Conservation (phyloP, 1,284 basidiomycete genomes). For the Papiliotrema flavescens region DNA sequence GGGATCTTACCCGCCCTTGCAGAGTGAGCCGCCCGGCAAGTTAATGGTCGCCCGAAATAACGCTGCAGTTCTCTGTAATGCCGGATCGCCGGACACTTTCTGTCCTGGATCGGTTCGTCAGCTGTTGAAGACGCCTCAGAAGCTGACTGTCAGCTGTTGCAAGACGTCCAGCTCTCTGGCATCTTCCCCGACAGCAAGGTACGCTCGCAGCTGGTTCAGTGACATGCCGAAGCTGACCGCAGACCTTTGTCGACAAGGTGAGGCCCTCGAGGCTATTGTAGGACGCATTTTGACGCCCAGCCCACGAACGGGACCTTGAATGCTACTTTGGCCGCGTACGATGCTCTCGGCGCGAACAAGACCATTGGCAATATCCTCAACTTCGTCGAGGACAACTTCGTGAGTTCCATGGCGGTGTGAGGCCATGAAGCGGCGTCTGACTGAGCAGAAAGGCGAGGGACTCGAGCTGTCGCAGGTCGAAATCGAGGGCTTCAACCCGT, state of each 20-base stretch:
- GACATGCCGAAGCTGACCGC: not conserved
- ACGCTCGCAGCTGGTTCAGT: not conserved
- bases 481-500: constrained; percentile 59
- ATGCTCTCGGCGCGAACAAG: constrained; percentile 58
- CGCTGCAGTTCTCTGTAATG: constrained; percentile 32
- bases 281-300: constrained; percentile 15
- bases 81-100: constrained; percentile 62
- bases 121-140: not conserved
- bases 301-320: constrained; percentile 66
- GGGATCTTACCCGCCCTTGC: constrained; percentile 63
- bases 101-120: constrained; percentile 69
- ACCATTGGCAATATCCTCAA: constrained; percentile 53
- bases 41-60: not conserved
- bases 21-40: constrained; percentile 48
- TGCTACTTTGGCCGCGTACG: constrained; percentile 67
- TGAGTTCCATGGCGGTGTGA: constrained; percentile 24
- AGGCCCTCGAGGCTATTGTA: not conserved
- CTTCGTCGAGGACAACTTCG: constrained; percentile 74
- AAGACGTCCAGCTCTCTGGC: constrained; percentile 75
- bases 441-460: constrained; percentile 64
- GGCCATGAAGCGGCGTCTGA: too few relatives aligned
- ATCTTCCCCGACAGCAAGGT: constrained; percentile 81
- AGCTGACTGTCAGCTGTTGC: constrained; percentile 58
- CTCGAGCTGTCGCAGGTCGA: constrained; percentile 67
- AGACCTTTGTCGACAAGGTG: constrained; percentile 68